Percentiles rank a stretch among this genome's conserved stretches.
These are phyloP conservation scores for Gossypium mustelinum DNA, from an alignment of 345 rosid genomes.

Conservation along the genomic window DNA sequence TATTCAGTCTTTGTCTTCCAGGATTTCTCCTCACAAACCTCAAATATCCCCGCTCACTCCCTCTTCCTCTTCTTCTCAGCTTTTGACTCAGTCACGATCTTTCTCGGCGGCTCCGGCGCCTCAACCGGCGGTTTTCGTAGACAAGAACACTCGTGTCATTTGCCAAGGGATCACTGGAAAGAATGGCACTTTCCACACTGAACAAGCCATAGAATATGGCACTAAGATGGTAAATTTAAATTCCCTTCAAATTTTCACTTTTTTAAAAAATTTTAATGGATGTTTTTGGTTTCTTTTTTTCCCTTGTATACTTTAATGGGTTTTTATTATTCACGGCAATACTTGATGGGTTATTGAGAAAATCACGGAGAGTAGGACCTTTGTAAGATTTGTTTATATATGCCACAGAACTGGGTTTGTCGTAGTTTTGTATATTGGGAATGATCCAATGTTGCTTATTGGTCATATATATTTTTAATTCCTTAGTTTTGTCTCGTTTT, in stretches of 20 bases:
- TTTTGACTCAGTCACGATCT: slow-evolving; percentile 17
- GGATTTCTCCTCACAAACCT: slow-evolving; percentile 19
- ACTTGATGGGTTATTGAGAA: not conserved
- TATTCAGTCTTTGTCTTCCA: slow-evolving; percentile 19
- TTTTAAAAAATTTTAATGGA: not conserved
- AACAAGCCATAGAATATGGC: slow-evolving; percentile 96
- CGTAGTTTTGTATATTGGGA: not conserved
- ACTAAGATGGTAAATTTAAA: slow-evolving; percentile 67
- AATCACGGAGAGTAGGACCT: not conserved
- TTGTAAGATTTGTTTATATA: not conserved
- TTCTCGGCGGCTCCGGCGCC: slow-evolving; percentile 47
- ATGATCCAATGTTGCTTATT: not conserved
- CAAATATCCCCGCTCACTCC: slow-evolving; percentile 10
- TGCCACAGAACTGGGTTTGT: not conserved
- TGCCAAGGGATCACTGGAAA: slow-evolving; percentile 99
- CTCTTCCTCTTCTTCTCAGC: not conserved
- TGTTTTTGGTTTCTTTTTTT: not conserved
- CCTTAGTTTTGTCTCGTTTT: not conserved
- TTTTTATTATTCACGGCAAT: not conserved
- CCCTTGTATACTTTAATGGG: not conserved
- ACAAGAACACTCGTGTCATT: slow-evolving; percentile 81
- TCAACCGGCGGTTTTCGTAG: slow-evolving; percentile 57
- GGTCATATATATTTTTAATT: not conserved
- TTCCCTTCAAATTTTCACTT: not conserved
- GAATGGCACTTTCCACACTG: slow-evolving; percentile 92